Conservation (phyloP, 352 stramenopile genomes). For the Phytophthora fragariaefolia region DNA sequence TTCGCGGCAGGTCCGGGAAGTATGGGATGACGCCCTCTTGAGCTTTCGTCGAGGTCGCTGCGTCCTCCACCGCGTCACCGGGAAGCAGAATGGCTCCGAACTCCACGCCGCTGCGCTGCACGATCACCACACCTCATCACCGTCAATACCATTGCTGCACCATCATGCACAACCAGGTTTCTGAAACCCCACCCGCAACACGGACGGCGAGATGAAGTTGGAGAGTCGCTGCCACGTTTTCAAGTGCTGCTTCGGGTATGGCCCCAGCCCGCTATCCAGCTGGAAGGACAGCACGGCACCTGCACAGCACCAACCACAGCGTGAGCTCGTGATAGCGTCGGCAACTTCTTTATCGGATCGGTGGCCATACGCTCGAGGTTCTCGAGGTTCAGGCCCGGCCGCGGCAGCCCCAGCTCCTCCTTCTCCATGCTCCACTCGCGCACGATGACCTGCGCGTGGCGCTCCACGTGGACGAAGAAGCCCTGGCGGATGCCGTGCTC, state of each 20-base stretch:
- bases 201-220: slow-evolving; percentile 63
- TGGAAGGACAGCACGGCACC: slow-evolving; percentile 78
- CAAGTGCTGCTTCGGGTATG: slow-evolving; percentile 82
- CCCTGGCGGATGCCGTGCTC: slow-evolving; percentile 84
- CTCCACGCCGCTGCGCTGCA: slow-evolving; percentile 70
- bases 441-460: slow-evolving; percentile 69
- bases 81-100: slow-evolving; percentile 73
- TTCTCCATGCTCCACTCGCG: slow-evolving; percentile 81
- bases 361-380: slow-evolving; percentile 69
- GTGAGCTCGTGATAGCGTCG: not conserved
- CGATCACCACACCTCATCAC: not conserved
- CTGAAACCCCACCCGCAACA: slow-evolving; percentile 52
- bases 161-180: not conserved
- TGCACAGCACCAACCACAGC: slow-evolving; percentile 21
- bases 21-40: slow-evolving; percentile 56
- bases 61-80: slow-evolving; percentile 61
- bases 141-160: not conserved
- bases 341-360: not conserved
- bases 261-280: slow-evolving; percentile 76
- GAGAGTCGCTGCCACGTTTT: slow-evolving; percentile 78
- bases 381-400: slow-evolving; percentile 67
- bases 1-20: slow-evolving; percentile 80
- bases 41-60: slow-evolving; percentile 26
- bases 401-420: slow-evolving; percentile 71
- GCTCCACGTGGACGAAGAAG: slow-evolving; percentile 78